Base-by-base conservation (phyloP, 1,139 yeast genomes). In the Geotrichum carabidarum region DNA sequence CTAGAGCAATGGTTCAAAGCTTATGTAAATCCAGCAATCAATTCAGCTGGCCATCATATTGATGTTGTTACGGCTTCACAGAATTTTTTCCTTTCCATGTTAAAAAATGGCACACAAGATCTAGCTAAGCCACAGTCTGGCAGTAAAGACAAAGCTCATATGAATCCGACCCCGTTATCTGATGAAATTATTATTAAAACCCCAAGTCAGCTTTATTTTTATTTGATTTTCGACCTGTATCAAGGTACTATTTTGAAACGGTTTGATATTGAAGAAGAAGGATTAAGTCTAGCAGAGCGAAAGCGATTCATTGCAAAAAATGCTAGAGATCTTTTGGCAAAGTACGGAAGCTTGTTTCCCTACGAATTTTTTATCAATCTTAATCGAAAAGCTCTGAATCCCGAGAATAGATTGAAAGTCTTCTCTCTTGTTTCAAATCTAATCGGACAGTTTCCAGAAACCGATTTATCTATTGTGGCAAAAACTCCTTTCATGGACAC, bases 11-110 rank as follows among this genome's bases (percentile, higher is more conserved):
- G 89, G 88, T 71, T 81, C 50, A 71, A 71, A 44, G 73, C 78
- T 11, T 78, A 81, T 61, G 66, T 78, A 8, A 71, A 71, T 22
- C 80, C 83, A 0, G 83, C 86, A 0, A 71, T 83, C 1, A 84
- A 83, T 64, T 80, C 84, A 48, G 84, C 84, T 0, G 84, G 86
- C 1, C 74, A 68, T 49, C 60, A 61, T 44, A 63, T 68, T 44
- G 61, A 60, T 1, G 59, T 70, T 46, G 83, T 81, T 0, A 68
- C 68, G 8, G 71, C 74, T 43, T 63, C 83, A 8, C 65, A 80
- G 42, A 69, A 70, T 6, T 74, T 82, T 41, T 64, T 83, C n/a
- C 57, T 64, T 14, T 66, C 68, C 1, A 67, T 79, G 7, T 63
- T 76, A 51, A 58, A 64, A 14, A 53, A 51, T 14, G 59, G 59